Evolutionary conservation across 805 yeast genomes (phyloP).

Genomic region (Sungouiella thailandica): DNA sequence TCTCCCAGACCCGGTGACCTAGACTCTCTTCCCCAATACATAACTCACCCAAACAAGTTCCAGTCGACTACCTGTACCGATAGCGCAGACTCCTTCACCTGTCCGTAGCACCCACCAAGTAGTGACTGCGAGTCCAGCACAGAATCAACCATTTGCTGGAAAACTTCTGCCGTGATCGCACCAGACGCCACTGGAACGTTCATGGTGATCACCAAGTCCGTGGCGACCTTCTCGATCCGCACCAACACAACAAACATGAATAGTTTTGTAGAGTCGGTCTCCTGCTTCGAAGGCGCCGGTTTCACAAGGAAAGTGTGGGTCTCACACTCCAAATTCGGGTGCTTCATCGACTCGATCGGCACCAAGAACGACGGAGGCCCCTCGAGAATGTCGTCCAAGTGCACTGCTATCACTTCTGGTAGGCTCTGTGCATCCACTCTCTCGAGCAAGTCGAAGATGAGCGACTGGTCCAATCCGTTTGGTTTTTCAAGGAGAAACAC

Average conservation of each 20-base stretch:
- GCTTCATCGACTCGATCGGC: conserved; percentile 12
- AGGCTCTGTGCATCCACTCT: conserved; percentile 32
- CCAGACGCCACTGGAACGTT: conserved; percentile 44
- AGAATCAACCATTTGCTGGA: conserved; percentile 7
- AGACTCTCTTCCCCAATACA: too few relatives aligned
- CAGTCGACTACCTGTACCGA: conserved; percentile 41
- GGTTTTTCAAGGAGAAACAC: conserved; percentile 58
- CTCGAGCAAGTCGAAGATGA: conserved; percentile 65
- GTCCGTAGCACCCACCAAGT: conserved; percentile 13
- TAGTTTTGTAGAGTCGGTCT: conserved; percentile 17
- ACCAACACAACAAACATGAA: conserved; percentile 54
- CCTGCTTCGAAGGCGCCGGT: conserved; percentile 12
- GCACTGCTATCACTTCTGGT: conserved; percentile 45
- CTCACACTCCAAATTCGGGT: conserved; percentile 8
- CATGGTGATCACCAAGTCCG: conserved; percentile 59
- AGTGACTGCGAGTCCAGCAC: conserved; percentile 3
- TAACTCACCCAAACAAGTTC: conserved; percentile 17
- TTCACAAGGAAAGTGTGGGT: conserved; percentile 13
- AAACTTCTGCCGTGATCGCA: conserved; percentile 7
- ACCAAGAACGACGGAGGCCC: conserved; percentile 15
- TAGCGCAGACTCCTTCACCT: conserved; percentile 24
- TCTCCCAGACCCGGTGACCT: too few relatives aligned
- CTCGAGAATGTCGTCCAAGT: conserved; percentile 51
- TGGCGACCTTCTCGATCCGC: conserved; percentile 44
- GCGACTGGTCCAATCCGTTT: conserved; percentile 40